phyloP scores from a whole-genome alignment of 306 rosid species.

The Quercus glauca region DNA sequence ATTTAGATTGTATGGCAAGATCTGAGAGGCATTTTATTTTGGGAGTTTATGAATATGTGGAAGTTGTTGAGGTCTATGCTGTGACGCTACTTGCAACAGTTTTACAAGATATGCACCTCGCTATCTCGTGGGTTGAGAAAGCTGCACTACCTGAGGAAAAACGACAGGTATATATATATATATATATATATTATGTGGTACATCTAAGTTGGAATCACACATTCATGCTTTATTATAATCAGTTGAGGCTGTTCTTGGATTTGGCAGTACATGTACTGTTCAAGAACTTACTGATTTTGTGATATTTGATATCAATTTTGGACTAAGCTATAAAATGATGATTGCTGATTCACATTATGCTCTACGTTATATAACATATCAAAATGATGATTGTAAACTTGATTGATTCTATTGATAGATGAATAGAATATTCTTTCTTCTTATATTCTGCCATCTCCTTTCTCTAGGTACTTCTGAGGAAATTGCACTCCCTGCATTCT shows the following conservation, averaged over 20 bases:
- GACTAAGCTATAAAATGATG: background rate
- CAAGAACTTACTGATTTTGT: background rate
- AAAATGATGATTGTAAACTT: too few relatives aligned
- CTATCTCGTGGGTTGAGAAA: conserved; percentile 74
- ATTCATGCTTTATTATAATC: background rate
- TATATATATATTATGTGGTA: background rate
- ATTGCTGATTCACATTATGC: too few relatives aligned
- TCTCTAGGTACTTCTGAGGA: conserved; percentile 59
- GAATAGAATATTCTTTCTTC: background rate
- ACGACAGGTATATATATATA: conserved; percentile 50
- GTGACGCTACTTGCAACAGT: conserved; percentile 40
- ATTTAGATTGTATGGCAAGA: conserved; percentile 23
- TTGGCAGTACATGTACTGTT: background rate
- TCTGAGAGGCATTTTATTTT: conserved; percentile 27
- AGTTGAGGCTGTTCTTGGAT: background rate
- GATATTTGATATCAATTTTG: background rate
- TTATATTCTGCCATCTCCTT: conserved; percentile 10
- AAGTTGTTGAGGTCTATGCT: conserved; percentile 67
- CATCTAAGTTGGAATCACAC: background rate
- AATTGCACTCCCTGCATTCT: conserved; percentile 56
- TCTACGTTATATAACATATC: too few relatives aligned
- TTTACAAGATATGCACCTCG: conserved; percentile 45
- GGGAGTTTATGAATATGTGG: conserved; percentile 51
- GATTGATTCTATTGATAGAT: background rate
- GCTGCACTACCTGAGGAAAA: conserved; percentile 68